These are phyloP conservation scores for Paraconiothyrium sp. DNA, from an alignment of 2,329 filamentous ascomycete species.

Conservation along the genomic window DNA sequence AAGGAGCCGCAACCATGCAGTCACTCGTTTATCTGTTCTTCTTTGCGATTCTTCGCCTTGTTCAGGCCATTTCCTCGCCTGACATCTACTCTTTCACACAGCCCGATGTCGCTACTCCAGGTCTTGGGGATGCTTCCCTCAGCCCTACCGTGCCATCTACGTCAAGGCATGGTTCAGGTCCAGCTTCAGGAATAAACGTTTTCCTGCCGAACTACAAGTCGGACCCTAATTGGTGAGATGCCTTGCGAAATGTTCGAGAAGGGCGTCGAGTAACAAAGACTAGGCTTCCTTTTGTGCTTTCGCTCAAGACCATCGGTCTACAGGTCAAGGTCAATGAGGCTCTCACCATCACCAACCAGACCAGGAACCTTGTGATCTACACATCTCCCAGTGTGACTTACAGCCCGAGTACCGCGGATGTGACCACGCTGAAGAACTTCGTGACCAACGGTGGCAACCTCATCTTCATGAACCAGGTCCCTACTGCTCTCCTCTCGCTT, in stretches of 20 bases:
- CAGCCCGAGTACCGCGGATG: conserved; percentile 16
- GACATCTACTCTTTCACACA: conserved; percentile 17
- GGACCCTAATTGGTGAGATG: conserved; percentile 15
- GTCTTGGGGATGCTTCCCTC: conserved; percentile 7
- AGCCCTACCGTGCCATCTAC: conserved; percentile 11
- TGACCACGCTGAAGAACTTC: conserved; percentile 13
- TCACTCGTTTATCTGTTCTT: conserved; percentile 15
- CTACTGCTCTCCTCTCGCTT: conserved; percentile 10
- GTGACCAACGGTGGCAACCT: conserved; percentile 15
- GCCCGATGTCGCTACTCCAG: conserved; percentile 7
- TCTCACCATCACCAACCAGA: conserved; percentile 15
- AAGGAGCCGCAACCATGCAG: conserved; percentile 12
- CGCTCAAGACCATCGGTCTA: conserved; percentile 16
- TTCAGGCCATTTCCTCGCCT: conserved; percentile 11
- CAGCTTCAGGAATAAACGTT: conserved; percentile 15
- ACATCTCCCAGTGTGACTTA: conserved; percentile 12
- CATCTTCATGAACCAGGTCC: conserved; percentile 18
- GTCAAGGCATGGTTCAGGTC: conserved; percentile 15
- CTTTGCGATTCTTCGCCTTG: conserved; percentile 10
- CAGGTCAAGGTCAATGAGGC: conserved; percentile 15
- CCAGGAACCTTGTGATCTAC: conserved; percentile 13
- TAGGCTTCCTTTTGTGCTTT: conserved; percentile 18
- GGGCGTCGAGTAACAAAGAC: neutral
- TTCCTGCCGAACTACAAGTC: conserved; percentile 14
- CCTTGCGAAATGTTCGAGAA: neutral